A percentile compares a stretch with the other conserved stretches of the same genome.
Conservation (phyloP, 2,329 filamentous ascomycete genomes). For the Lasiodiplodia sp. region DNA sequence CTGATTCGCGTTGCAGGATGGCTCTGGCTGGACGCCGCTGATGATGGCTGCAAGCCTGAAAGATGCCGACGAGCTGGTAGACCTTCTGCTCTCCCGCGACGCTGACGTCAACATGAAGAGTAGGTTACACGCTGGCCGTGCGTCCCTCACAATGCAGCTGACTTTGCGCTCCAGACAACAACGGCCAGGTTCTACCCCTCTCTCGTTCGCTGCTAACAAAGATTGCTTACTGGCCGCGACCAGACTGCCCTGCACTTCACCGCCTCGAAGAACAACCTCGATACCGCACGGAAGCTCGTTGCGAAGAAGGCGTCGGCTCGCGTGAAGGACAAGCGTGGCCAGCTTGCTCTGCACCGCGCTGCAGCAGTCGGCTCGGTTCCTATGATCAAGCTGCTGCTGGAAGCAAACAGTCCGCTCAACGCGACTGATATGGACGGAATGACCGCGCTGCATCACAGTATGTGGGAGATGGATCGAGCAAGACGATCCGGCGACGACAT, state of each 20-base stretch:
- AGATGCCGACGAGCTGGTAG: conserved; percentile 73
- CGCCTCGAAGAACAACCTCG: conserved; percentile 86
- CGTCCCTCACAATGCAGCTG: neutral
- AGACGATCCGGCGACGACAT: too few species aligned
- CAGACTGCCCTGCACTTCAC: conserved; percentile 91
- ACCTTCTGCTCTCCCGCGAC: conserved; percentile 71
- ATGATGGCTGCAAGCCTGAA: conserved; percentile 83
- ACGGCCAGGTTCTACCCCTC: conserved; percentile 63
- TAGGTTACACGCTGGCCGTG: conserved; percentile 42
- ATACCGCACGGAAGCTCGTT: conserved; percentile 80
- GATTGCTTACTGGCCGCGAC: conserved; percentile 13
- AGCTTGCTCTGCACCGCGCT: conserved; percentile 88
- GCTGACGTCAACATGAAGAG: conserved; percentile 79
- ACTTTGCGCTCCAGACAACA: conserved; percentile 60
- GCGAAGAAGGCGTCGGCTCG: conserved; percentile 77
- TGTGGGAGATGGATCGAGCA: neutral
- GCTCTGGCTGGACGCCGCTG: conserved; percentile 80
- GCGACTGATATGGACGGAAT: conserved; percentile 82
- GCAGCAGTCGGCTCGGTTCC: conserved; percentile 90
- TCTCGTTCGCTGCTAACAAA: conserved; percentile 29
- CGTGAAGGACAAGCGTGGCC: conserved; percentile 84
- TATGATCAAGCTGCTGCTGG: conserved; percentile 80
- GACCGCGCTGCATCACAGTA: conserved; percentile 83
- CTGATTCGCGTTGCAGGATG: conserved; percentile 61
- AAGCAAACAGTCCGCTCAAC: conserved; percentile 81